A percentile compares a stretch with the other conserved stretches of the same genome.
Conservation (phyloP, 2,329 filamentous ascomycete species). For the Cladophialophora chaetospira region DNA sequence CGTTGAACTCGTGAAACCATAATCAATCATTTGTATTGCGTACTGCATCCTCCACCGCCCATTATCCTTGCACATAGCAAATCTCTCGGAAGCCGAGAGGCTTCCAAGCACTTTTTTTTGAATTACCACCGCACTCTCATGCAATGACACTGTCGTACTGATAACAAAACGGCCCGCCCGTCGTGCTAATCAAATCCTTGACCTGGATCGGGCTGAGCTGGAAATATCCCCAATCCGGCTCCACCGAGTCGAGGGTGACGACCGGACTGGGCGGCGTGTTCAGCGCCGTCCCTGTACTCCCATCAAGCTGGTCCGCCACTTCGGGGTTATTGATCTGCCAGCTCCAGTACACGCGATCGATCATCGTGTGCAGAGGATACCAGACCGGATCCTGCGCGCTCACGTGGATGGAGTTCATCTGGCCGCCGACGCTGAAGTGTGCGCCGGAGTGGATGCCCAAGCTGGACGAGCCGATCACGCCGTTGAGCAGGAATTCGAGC, state of each 20-base stretch:
- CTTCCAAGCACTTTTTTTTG: no score
- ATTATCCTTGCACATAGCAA: no score
- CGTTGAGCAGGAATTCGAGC: conserved; percentile 33
- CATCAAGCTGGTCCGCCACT: conserved; percentile 25
- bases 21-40: background rate
- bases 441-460: conserved; percentile 33
- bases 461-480: conserved; percentile 29
- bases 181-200: conserved; percentile 32
- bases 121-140: no score
- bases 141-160: conserved; percentile 27
- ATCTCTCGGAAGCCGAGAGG: no score
- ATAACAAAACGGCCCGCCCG: conserved; percentile 34
- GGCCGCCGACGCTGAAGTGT: conserved; percentile 33
- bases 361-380: conserved; percentile 34
- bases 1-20: no score
- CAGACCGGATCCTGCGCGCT: conserved; percentile 33
- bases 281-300: conserved; percentile 30
- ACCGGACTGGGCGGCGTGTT: conserved; percentile 30
- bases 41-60: no score
- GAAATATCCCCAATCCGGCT: conserved; percentile 33
- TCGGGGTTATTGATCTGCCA: conserved; percentile 33
- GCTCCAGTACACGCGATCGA: conserved; percentile 32
- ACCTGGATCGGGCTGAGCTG: conserved; percentile 24
- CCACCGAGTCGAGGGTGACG: conserved; percentile 30
- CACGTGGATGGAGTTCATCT: conserved; percentile 33